These are phyloP conservation scores for Colletotrichum chrysophilum DNA, from an alignment of 2,329 filamentous ascomycete genomes.

Conservation along the genomic window DNA sequence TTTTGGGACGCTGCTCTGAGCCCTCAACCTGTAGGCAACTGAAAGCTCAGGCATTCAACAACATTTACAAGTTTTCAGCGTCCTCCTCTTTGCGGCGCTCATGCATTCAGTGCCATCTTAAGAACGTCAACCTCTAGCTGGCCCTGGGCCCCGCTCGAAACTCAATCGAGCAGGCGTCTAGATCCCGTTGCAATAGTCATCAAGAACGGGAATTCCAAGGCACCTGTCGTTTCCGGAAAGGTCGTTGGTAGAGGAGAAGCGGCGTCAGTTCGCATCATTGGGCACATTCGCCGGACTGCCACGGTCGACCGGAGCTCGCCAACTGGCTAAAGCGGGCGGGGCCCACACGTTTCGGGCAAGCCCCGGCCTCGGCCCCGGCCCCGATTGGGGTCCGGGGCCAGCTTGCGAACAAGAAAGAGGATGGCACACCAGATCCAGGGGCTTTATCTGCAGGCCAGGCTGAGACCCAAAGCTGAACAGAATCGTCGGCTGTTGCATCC, in stretches of 20 bases:
- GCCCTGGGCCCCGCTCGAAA: not conserved
- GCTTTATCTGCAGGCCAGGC: not conserved
- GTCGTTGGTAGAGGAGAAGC: rapidly evolving
- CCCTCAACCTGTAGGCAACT: not conserved
- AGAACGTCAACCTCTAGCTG: not conserved
- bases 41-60: not conserved
- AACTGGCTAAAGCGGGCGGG: not conserved
- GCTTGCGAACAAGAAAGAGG: not conserved
- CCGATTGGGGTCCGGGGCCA: not conserved
- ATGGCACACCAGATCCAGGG: not conserved
- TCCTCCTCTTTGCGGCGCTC: not conserved
- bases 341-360: not conserved
- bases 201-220: not conserved
- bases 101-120: not conserved
- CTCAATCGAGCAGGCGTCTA: not conserved
- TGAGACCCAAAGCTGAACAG: not conserved
- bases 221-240: not conserved
- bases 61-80: not conserved
- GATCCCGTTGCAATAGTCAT: not conserved
- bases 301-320: not conserved
- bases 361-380: not conserved
- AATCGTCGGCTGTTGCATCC: not conserved
- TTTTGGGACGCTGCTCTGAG: not conserved
- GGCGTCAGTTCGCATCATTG: not conserved
- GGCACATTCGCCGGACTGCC: not conserved